These are phyloP conservation scores for Claviceps sp. DNA, from an alignment of 2,329 filamentous ascomycete genomes.

Conservation along the genomic window DNA sequence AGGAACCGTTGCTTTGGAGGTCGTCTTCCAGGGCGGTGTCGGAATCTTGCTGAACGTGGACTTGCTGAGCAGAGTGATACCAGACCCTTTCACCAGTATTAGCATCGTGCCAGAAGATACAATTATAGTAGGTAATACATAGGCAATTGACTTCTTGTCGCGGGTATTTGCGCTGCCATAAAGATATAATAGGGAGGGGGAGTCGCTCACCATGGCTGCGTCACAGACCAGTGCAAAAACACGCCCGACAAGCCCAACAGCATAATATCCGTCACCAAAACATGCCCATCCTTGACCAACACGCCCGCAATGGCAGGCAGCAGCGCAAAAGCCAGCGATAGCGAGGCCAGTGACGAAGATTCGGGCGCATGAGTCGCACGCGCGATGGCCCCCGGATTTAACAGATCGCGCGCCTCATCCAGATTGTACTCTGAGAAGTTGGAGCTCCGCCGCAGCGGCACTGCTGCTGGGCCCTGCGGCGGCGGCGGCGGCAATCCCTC, in stretches of 20 bases:
- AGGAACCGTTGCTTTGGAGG: neutral
- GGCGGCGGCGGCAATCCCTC: constrained; percentile 9
- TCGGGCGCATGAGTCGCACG: constrained; percentile 31
- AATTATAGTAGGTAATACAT: no score
- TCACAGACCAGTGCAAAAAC: constrained; percentile 86
- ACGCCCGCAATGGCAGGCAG: constrained; percentile 76
- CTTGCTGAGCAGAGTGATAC: constrained; percentile 58
- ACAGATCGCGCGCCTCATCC: constrained; percentile 54
- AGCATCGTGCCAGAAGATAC: neutral
- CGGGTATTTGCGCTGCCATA: no score
- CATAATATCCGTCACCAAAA: constrained; percentile 73
- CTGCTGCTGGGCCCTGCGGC: neutral
- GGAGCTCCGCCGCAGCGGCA: constrained; percentile 52
- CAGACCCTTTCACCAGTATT: constrained; percentile 41
- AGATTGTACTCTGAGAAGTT: constrained; percentile 65
- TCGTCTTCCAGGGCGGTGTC: constrained; percentile 7
- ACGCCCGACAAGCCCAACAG: constrained; percentile 67
- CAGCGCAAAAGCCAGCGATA: constrained; percentile 73
- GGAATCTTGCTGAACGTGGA: constrained; percentile 39
- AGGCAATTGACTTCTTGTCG: no score
- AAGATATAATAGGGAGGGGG: no score
- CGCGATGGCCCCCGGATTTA: constrained; percentile 34
- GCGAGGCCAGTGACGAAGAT: constrained; percentile 59
- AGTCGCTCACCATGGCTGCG: constrained; percentile 63
- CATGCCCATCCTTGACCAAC: constrained; percentile 71